Evolutionary conservation across 306 rosid species (phyloP).

Genomic region (Fragaria nilgerrensis): DNA sequence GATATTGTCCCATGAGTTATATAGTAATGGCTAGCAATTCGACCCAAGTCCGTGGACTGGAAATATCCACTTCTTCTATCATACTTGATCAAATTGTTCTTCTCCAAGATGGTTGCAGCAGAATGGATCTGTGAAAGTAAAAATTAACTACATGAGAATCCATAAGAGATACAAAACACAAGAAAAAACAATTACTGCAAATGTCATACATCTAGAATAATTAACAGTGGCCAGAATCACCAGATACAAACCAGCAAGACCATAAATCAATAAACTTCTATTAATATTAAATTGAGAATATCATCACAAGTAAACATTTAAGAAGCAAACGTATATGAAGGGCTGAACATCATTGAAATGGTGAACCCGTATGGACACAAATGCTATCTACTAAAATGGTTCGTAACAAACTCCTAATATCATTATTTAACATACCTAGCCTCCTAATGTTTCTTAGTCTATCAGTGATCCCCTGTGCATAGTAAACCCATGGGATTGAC

Average conservation of each 20-base stretch:
- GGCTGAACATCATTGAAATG: neutral
- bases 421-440: neutral
- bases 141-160: constrained; percentile 22
- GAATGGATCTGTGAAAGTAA: constrained; percentile 74
- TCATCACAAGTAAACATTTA: neutral
- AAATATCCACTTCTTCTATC: constrained; percentile 94
- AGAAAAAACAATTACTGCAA: neutral
- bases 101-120: constrained; percentile 79
- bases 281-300: neutral
- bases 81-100: constrained; percentile 84
- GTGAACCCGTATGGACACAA: neutral
- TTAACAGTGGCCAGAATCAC: neutral
- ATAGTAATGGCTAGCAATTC: constrained; percentile 92
- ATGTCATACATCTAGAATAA: neutral
- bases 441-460: neutral
- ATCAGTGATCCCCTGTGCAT: neutral
- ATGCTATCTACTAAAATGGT: neutral
- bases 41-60: constrained; percentile 95
- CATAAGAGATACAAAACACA: neutral
- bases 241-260: neutral
- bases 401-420: neutral
- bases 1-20: constrained; percentile 92
- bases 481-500: neutral
- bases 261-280: neutral
- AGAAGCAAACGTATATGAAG: neutral